Conservation (phyloP, 495 filamentous ascomycete genomes). For the Oleoguttula mirabilis region DNA sequence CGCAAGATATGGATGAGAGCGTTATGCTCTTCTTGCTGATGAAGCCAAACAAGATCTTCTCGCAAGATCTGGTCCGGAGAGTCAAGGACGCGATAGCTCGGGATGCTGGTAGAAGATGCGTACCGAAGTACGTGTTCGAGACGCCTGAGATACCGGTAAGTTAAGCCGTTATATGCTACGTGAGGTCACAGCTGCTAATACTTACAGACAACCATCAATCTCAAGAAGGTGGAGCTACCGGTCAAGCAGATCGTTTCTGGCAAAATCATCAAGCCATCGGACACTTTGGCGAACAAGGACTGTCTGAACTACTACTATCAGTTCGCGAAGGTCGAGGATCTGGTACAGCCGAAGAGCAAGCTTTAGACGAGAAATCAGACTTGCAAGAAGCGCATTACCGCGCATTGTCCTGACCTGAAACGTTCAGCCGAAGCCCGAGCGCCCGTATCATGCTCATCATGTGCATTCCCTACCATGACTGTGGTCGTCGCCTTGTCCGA, state of each 20-base stretch:
- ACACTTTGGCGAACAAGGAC: conserved; percentile 58
- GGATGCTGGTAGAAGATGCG: conserved; percentile 58
- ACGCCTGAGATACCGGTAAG: conserved; percentile 68
- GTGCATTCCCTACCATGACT: too few relatives aligned
- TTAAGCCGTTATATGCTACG: conserved; percentile 9
- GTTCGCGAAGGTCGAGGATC: conserved; percentile 64
- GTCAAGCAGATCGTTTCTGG: conserved; percentile 78
- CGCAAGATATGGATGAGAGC: conserved; percentile 55
- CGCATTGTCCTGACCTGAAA: too few relatives aligned
- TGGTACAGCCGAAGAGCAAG: conserved; percentile 36
- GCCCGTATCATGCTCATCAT: too few relatives aligned
- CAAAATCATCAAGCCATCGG: conserved; percentile 58
- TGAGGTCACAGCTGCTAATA: conserved; percentile 3
- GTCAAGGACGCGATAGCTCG: conserved; percentile 50
- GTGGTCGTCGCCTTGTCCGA: too few relatives aligned
- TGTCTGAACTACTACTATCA: conserved; percentile 67
- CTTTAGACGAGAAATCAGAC: conserved; percentile 28
- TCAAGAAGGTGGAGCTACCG: conserved; percentile 76
- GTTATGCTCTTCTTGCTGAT: conserved; percentile 68
- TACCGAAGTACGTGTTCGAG: conserved; percentile 67
- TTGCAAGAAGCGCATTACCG: too few relatives aligned
- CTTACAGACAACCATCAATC: conserved; percentile 60
- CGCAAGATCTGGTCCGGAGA: conserved; percentile 41
- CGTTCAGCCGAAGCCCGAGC: too few relatives aligned
- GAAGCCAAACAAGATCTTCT: conserved; percentile 47